Conservation (phyloP, 78 protist genomes). For the Dictyostelium capitatum region DNA sequence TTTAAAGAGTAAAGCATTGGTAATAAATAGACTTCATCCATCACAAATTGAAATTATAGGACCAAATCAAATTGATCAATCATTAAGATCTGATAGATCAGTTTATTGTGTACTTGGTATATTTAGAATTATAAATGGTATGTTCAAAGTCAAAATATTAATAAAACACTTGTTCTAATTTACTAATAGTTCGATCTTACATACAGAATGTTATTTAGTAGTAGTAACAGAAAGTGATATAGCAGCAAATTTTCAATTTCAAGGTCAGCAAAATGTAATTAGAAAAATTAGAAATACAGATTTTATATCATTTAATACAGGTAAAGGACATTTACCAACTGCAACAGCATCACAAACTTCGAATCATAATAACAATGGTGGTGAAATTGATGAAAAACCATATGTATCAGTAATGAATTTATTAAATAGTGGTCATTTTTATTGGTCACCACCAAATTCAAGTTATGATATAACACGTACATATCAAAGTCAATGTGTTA, state of each 20-base stretch:
- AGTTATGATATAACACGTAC: constrained; percentile 66
- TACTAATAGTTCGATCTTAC: no score
- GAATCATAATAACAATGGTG: not conserved
- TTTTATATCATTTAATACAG: constrained; percentile 57
- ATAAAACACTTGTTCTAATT: not conserved
- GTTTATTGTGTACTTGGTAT: constrained; percentile 58
- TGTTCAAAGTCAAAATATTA: not conserved
- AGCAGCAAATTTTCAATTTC: constrained; percentile 33
- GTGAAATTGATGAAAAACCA: constrained; percentile 36
- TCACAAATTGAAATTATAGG: constrained; percentile 48
- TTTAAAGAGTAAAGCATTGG: constrained; percentile 44
- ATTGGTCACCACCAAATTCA: constrained; percentile 47
- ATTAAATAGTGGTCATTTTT: constrained; percentile 63
- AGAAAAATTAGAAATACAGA: constrained; percentile 54
- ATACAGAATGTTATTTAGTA: constrained; percentile 71
- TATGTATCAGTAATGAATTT: constrained; percentile 66
- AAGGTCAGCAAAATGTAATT: constrained; percentile 66
- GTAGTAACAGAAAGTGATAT: constrained; percentile 48
- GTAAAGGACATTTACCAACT: constrained; percentile 13
- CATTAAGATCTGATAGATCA: constrained; percentile 14
- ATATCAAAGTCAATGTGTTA: constrained; percentile 34
- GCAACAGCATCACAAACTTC: not conserved
- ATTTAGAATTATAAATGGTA: constrained; percentile 45
- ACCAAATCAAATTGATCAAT: not conserved
- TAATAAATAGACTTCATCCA: constrained; percentile 32